Evolutionary conservation across 306 rosid species (phyloP).

Genomic region (Biancaea sappan): DNA sequence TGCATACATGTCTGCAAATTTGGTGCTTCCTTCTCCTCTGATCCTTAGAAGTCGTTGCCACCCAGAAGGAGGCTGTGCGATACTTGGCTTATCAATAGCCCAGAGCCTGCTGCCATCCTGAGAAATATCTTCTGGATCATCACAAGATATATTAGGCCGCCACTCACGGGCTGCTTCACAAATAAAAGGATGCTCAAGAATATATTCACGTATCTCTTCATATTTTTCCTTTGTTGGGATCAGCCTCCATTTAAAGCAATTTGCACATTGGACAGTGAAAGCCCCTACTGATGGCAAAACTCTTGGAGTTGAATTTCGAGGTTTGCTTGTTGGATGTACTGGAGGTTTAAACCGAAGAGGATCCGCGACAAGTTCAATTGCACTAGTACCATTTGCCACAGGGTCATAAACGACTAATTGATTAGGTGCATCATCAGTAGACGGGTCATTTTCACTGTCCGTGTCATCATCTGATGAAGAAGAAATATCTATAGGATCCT

Average conservation of each 20-base stretch:
- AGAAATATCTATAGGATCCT: constrained; percentile 39
- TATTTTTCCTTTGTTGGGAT: constrained; percentile 86
- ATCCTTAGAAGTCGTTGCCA: constrained; percentile 89
- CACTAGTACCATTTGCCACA: constrained; percentile 37
- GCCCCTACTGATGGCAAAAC: constrained; percentile 77
- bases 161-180: constrained; percentile 81
- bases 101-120: constrained; percentile 90
- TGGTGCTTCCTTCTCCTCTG: constrained; percentile 89
- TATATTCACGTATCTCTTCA: constrained; percentile 84
- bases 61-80: constrained; percentile 86
- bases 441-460: constrained; percentile 16
- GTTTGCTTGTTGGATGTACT: constrained; percentile 13
- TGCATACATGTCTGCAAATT: constrained; percentile 87
- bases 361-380: constrained; percentile 41
- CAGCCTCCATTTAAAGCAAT: constrained; percentile 95
- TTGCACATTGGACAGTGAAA: constrained; percentile 90
- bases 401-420: constrained; percentile 79
- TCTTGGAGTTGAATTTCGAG: constrained; percentile 46
- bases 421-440: constrained; percentile 49
- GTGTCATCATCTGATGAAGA: constrained; percentile 50
- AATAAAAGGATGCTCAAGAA: constrained; percentile 72
- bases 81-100: constrained; percentile 97
- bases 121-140: constrained; percentile 81
- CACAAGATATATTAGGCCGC: constrained; percentile 78
- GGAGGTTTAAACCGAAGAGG: constrained; percentile 40